A percentile compares a stretch with the other conserved stretches of the same genome.
phyloP scores from a whole-genome alignment of 192 early-diverging fungal species.

The Umbelopsis ramanniana region DNA sequence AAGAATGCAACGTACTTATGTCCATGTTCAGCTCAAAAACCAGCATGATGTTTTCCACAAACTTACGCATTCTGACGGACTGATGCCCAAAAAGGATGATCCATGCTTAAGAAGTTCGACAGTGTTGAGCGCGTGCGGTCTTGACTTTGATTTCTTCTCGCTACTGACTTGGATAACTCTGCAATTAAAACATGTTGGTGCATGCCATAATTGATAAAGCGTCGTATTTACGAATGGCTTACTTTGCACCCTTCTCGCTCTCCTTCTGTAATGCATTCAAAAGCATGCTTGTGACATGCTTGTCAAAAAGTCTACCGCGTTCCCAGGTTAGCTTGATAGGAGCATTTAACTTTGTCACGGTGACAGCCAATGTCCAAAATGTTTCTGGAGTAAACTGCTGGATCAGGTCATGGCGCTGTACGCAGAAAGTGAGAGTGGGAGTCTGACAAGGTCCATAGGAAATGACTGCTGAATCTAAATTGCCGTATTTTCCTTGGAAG shows the following conservation, averaged over 20 bases:
- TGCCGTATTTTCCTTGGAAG: constrained; percentile 61
- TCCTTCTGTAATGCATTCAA: constrained; percentile 39
- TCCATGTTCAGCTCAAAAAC: not conserved
- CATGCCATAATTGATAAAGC: not conserved
- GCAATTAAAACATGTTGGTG: not conserved
- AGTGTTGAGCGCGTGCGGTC: constrained; percentile 42
- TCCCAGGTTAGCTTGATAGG: constrained; percentile 32
- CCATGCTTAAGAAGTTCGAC: constrained; percentile 55
- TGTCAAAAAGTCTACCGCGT: constrained; percentile 45
- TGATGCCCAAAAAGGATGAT: constrained; percentile 50
- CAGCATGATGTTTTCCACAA: not conserved
- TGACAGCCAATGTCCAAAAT: constrained; percentile 46
- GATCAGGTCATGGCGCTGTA: constrained; percentile 59
- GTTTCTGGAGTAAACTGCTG: constrained; percentile 55
- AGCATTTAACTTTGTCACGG: constrained; percentile 26
- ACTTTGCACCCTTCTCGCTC: constrained; percentile 42
- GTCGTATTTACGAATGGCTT: not conserved
- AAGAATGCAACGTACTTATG: not conserved
- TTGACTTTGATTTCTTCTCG: constrained; percentile 28
- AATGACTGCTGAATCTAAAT: constrained; percentile 52
- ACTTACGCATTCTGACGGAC: constrained; percentile 50
- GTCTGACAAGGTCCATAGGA: constrained; percentile 59
- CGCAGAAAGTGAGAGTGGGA: constrained; percentile 56
- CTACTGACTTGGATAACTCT: constrained; percentile 24
- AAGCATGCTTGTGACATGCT: constrained; percentile 43